A percentile compares a stretch with the other conserved stretches of the same genome.
Evolutionary conservation across 345 rosid genomes (phyloP).

Genomic region (Clarkia xantiana): DNA sequence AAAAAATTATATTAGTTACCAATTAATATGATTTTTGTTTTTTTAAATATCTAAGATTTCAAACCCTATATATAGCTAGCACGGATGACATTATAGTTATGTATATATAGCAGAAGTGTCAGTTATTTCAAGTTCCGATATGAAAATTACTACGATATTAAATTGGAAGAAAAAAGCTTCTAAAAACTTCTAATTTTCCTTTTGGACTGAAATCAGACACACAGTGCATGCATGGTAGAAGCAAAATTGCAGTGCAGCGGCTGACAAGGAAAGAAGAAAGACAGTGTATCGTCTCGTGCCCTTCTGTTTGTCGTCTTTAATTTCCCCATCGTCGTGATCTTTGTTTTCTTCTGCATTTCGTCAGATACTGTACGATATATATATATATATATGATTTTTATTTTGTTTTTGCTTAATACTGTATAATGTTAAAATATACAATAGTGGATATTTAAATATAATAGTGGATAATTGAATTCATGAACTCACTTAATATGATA

Average conservation of each 20-base stretch:
- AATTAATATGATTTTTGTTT: too few relatives aligned
- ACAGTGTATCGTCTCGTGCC: conserved; percentile 7
- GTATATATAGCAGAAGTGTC: not conserved
- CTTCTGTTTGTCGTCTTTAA: conserved; percentile 7
- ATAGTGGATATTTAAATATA: too few relatives aligned
- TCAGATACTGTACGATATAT: not conserved
- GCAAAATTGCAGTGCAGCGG: conserved; percentile 20
- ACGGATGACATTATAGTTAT: too few relatives aligned
- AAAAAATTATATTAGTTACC: too few relatives aligned
- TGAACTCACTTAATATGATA: too few relatives aligned
- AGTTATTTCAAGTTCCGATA: conserved; percentile 9
- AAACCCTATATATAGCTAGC: too few relatives aligned
- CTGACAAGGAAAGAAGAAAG: conserved; percentile 35
- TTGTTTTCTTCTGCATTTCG: conserved; percentile 18
- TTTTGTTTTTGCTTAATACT: not conserved
- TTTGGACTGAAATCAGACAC: not conserved
- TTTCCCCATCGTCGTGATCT: conserved; percentile 41
- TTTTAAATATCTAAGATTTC: too few relatives aligned
- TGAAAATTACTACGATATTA: conserved; percentile 1
- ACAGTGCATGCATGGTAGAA: not conserved
- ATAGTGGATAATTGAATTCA: too few relatives aligned
- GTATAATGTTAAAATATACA: too few relatives aligned
- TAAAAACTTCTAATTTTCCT: conserved; percentile 7
- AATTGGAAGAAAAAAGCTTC: conserved; percentile 13
- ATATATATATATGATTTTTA: not conserved